Percentiles rank a stretch among this genome's conserved stretches.
Evolutionary conservation across 163 green algal species (phyloP).

Genomic region (Chlorella variabilis): DNA sequence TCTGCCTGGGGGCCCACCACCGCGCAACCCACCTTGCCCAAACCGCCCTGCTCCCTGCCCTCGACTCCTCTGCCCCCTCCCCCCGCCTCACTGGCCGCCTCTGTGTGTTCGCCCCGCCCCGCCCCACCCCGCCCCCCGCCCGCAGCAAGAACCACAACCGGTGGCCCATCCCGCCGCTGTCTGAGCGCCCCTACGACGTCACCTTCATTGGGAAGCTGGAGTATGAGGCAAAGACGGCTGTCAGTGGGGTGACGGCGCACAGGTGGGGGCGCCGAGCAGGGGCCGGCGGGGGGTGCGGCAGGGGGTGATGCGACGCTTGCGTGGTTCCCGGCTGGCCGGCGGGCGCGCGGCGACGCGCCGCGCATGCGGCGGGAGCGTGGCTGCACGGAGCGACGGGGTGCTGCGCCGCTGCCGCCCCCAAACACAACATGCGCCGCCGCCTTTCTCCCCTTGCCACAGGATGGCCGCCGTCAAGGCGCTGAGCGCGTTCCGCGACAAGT

Average conservation of each 20-base stretch:
- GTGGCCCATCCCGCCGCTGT: conserved; percentile 29
- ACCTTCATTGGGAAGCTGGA: conserved; percentile 39
- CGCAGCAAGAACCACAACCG: conserved; percentile 36
- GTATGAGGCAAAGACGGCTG: conserved; percentile 33
- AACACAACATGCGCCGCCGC: not conserved
- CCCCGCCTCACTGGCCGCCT: too few species aligned
- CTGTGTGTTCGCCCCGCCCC: too few species aligned
- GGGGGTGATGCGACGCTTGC: not conserved
- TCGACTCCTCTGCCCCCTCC: not conserved
- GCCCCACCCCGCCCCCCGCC: too few species aligned
- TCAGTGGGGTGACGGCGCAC: conserved; percentile 19
- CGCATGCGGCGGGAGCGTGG: too few species aligned
- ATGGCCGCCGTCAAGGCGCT: conserved; percentile 31
- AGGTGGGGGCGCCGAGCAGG: not conserved
- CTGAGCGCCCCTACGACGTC: conserved; percentile 17
- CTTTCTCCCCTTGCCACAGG: not conserved
- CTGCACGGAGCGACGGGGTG: too few species aligned
- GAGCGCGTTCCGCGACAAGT: conserved; percentile 29
- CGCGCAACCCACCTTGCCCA: too few species aligned
- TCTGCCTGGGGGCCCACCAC: too few species aligned
- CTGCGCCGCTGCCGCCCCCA: too few species aligned
- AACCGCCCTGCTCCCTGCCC: too few species aligned
- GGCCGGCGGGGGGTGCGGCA: not conserved
- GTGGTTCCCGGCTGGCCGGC: not conserved
- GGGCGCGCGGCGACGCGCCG: too few species aligned